These are phyloP conservation scores for Inga oerstediana DNA, from an alignment of 306 rosid genomes.

Conservation along the genomic window DNA sequence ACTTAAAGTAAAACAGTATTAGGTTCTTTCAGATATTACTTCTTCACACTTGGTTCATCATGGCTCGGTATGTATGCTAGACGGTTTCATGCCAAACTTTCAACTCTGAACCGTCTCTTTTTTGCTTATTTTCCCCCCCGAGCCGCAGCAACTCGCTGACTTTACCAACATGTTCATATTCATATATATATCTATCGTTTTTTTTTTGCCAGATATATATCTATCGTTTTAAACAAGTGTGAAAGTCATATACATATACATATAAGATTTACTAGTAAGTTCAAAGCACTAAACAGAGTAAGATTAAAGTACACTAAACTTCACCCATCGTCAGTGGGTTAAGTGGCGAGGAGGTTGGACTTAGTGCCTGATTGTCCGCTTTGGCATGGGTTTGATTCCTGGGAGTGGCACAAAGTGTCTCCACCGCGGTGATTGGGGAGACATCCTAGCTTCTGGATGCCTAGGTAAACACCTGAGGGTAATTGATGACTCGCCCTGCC, in stretches of 20 bases:
- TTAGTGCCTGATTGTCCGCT: no score
- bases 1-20: conserved; percentile 7
- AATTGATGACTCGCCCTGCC: no score
- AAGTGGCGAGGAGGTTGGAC: no score
- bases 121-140: background rate
- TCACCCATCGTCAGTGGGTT: no score
- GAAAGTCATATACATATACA: background rate
- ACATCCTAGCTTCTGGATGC: rapidly evolving
- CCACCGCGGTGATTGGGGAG: no score
- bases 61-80: background rate
- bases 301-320: background rate
- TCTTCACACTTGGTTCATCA: background rate
- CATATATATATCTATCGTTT: background rate
- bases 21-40: background rate
- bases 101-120: background rate
- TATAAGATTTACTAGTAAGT: background rate
- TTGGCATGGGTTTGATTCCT: no score
- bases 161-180: background rate
- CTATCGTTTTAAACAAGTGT: background rate
- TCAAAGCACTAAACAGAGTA: background rate
- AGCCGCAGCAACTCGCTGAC: conserved; percentile 1
- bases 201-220: background rate
- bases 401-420: no score
- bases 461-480: no score
- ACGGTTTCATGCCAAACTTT: background rate